Percentiles rank a stretch among this genome's conserved stretches.
Evolutionary conservation across 352 stramenopile species (phyloP).

Genomic region (Phytophthora macrochlamydospora): DNA sequence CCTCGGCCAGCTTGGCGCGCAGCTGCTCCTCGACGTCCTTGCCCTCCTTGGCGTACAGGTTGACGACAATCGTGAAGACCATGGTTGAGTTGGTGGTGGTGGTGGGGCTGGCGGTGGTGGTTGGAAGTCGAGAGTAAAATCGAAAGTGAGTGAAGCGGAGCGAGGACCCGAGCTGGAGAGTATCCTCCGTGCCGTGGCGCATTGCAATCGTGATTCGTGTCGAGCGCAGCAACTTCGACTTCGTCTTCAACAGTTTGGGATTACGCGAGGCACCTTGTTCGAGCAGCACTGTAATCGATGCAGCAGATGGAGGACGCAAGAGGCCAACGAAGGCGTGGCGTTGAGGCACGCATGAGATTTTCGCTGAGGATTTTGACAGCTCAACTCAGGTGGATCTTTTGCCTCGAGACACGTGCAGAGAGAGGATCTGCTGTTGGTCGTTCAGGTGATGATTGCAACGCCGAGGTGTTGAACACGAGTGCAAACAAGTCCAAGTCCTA

Average conservation of each 20-base stretch:
- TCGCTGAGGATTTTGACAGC: too few species aligned
- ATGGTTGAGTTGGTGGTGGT: conserved; percentile 13
- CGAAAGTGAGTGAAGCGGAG: conserved; percentile 18
- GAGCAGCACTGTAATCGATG: not conserved
- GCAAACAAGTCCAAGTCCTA: too few species aligned
- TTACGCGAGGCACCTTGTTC: not conserved
- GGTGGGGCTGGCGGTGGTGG: conserved; percentile 1
- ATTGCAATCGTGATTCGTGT: not conserved
- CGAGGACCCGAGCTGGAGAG: not conserved
- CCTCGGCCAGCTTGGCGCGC: conserved; percentile 20
- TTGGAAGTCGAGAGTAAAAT: conserved; percentile 20
- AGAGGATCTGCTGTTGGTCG: not conserved
- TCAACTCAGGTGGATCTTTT: not conserved
- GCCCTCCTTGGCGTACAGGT: conserved; percentile 25
- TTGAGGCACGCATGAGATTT: not conserved
- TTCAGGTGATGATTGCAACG: not conserved
- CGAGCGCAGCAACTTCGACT: not conserved
- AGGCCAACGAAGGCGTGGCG: not conserved
- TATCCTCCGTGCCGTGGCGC: not conserved
- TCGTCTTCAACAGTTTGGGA: not conserved
- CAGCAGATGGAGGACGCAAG: not conserved
- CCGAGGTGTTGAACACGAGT: not conserved
- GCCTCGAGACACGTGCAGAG: not conserved
- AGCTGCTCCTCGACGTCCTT: conserved; percentile 25
- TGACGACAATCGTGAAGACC: conserved; percentile 24